A percentile compares a stretch with the other conserved stretches of the same genome.
Evolutionary conservation across 192 early-diverging fungal genomes (phyloP).

Genomic region (Coemansia reversa): DNA sequence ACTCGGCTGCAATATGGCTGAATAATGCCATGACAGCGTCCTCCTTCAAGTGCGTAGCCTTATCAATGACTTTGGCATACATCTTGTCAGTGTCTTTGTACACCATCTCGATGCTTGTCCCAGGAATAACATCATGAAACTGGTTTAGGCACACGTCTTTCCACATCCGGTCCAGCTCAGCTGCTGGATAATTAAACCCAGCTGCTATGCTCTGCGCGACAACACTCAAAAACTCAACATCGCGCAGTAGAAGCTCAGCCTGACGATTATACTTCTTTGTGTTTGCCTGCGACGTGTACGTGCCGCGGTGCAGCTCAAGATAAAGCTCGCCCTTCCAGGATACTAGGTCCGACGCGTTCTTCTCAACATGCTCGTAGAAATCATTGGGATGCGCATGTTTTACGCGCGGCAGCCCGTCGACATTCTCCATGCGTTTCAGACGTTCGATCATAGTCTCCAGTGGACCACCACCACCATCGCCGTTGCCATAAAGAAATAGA

Average conservation of each 20-base stretch:
- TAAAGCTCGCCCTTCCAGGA: constrained; percentile 97
- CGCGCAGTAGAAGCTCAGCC: constrained; percentile 79
- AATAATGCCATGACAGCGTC: constrained; percentile 49
- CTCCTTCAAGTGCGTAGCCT: constrained; percentile 52
- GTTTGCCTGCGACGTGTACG: constrained; percentile 89
- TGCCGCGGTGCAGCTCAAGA: constrained; percentile 97
- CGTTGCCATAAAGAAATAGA: constrained; percentile 90
- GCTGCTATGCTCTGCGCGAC: constrained; percentile 31
- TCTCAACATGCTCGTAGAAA: constrained; percentile 84
- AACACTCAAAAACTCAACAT: constrained; percentile 76
- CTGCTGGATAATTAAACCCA: constrained; percentile 66
- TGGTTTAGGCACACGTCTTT: constrained; percentile 88
- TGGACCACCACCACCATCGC: constrained; percentile 96
- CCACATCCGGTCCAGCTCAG: constrained; percentile 80
- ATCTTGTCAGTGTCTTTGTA: constrained; percentile 77
- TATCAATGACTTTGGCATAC: constrained; percentile 36
- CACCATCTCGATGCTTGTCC: constrained; percentile 86
- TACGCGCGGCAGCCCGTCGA: constrained; percentile 76
- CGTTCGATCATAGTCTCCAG: constrained; percentile 81
- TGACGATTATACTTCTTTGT: constrained; percentile 86
- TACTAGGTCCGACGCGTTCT: constrained; percentile 65
- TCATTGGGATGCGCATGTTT: constrained; percentile 72
- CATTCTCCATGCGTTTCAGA: constrained; percentile 66
- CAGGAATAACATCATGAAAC: constrained; percentile 97
- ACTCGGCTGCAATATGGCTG: constrained; percentile 5